A percentile compares a stretch with the other conserved stretches of the same genome.
Evolutionary conservation across 192 early-diverging fungal species (phyloP).

Genomic region (Entomortierella chlamydospora): DNA sequence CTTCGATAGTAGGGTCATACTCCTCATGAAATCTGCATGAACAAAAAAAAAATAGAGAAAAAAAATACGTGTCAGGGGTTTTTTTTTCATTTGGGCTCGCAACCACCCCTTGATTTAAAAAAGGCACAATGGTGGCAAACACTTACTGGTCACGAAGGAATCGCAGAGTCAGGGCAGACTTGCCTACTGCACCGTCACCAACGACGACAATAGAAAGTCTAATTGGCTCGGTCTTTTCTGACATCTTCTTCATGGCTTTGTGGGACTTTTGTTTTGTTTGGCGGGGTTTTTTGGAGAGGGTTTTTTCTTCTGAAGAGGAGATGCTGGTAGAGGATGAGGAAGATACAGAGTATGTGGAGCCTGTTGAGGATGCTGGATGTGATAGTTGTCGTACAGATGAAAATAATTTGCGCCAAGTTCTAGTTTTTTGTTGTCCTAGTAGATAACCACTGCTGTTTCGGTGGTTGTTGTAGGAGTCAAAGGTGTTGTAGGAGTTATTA

Average conservation of each 20-base stretch:
- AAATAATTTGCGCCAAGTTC: conserved; percentile 27
- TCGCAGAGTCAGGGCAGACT: conserved; percentile 84
- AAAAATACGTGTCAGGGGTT: neutral
- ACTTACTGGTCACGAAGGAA: conserved; percentile 84
- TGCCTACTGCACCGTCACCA: conserved; percentile 64
- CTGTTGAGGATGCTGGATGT: conserved; percentile 17
- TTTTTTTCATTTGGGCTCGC: neutral
- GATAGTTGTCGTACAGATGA: conserved; percentile 28
- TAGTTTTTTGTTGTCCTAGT: conserved; percentile 10
- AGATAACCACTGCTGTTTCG: neutral
- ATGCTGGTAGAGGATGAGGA: conserved; percentile 6
- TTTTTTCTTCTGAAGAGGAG: neutral
- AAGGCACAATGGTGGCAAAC: neutral
- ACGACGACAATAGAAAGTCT: conserved; percentile 42
- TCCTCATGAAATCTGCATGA: conserved; percentile 24
- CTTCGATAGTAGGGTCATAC: conserved; percentile 55
- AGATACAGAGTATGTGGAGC: conserved; percentile 10
- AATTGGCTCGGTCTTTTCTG: conserved; percentile 1
- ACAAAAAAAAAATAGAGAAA: conserved; percentile 1
- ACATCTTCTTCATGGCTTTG: neutral
- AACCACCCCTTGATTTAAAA: neutral
- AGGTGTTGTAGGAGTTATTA: conserved; percentile 10
- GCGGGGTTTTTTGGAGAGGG: neutral
- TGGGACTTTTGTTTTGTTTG: neutral
- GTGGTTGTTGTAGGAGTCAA: neutral